Percentiles rank a stretch among this genome's conserved stretches.
phyloP scores from a whole-genome alignment of 495 filamentous ascomycete genomes.

The Talaromyces stipitatus region DNA sequence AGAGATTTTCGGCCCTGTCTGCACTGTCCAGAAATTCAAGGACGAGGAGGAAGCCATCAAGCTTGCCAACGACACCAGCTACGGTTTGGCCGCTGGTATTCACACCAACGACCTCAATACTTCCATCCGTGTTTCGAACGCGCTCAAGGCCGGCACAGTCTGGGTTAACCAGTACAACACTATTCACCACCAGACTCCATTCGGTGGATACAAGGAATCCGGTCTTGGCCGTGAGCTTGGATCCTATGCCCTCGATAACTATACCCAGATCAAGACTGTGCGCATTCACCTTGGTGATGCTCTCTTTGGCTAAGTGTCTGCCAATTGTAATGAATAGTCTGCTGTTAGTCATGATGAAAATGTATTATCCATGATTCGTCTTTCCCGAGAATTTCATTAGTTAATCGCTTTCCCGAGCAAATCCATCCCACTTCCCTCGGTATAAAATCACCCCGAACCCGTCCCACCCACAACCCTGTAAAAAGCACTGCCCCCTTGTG shows the following conservation, averaged over 20 bases:
- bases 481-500: no score
- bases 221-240: slow-evolving; percentile 94
- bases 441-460: no score
- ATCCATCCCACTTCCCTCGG: no score
- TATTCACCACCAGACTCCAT: slow-evolving; percentile 73
- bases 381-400: no score
- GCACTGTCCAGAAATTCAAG: slow-evolving; percentile 90
- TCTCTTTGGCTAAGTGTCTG: background rate
- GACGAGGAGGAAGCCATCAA: slow-evolving; percentile 77
- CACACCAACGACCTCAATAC: slow-evolving; percentile 94
- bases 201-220: slow-evolving; percentile 89
- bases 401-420: no score
- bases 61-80: slow-evolving; percentile 73
- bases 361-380: no score
- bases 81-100: slow-evolving; percentile 79
- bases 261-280: slow-evolving; percentile 74
- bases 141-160: slow-evolving; percentile 79
- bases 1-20: slow-evolving; percentile 97
- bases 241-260: slow-evolving; percentile 87
- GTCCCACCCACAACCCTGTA: no score
- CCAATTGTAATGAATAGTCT: background rate
- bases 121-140: slow-evolving; percentile 79
- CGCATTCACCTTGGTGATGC: slow-evolving; percentile 10
- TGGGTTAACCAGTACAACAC: slow-evolving; percentile 95
- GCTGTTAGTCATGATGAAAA: no score